Conservation (phyloP, 176 grass and related monocot genomes). For the Bolboschoenus planiculmis region DNA sequence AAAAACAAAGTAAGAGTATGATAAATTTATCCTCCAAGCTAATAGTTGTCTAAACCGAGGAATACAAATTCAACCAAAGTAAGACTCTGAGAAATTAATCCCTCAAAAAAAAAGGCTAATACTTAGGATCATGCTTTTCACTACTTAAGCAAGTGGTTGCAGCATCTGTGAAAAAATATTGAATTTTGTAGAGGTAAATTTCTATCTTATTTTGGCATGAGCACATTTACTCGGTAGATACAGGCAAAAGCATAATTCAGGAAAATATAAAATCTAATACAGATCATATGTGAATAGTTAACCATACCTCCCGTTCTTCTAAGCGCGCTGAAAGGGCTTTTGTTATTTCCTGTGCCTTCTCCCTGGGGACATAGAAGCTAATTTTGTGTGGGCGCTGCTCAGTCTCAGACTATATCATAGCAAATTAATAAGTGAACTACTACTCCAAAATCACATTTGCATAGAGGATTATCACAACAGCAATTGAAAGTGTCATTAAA, state of each 20-base stretch:
- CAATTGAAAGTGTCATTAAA: background rate
- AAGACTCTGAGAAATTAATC: background rate
- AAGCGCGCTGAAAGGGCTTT: conserved; percentile 49
- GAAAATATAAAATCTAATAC: background rate
- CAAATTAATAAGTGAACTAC: conserved; percentile 4
- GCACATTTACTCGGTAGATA: background rate
- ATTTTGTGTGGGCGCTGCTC: conserved; percentile 82
- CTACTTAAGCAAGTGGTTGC: background rate
- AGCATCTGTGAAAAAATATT: background rate
- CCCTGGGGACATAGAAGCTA: conserved; percentile 69
- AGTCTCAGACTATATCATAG: conserved; percentile 49
- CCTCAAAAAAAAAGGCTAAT: background rate
- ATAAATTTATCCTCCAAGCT: background rate
- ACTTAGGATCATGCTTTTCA: background rate
- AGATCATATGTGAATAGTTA: background rate
- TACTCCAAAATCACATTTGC: background rate
- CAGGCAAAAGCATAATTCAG: background rate
- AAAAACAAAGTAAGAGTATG: background rate
- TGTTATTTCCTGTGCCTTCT: conserved; percentile 53
- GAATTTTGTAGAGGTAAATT: background rate
- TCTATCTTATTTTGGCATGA: background rate
- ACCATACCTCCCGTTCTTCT: conserved; percentile 44
- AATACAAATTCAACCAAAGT: background rate
- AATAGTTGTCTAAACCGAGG: background rate
- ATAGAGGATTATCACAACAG: background rate